phyloP scores from a whole-genome alignment of 768 basidiomycete genomes.

The Boletus rufocinnamomeus region DNA sequence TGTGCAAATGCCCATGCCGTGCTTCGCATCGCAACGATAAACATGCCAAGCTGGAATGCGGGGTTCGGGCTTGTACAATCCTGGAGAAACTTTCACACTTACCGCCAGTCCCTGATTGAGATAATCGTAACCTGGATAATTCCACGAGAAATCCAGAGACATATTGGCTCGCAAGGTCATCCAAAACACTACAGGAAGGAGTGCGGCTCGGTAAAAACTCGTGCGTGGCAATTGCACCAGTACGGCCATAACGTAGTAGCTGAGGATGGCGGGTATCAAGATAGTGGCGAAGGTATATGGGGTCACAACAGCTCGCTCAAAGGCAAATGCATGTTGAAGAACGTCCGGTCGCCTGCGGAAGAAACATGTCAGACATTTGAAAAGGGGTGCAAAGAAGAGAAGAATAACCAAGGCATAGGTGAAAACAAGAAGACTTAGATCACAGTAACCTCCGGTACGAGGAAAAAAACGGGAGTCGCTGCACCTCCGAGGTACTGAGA shows the following conservation, averaged over 20 bases:
- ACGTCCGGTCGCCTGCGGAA: no score
- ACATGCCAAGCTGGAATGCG: slow-evolving; percentile 25
- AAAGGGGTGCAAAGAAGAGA: no score
- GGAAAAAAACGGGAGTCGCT: no score
- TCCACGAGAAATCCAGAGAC: slow-evolving; percentile 29
- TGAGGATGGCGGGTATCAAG: slow-evolving; percentile 44
- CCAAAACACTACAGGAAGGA: slow-evolving; percentile 53
- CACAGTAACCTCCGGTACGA: no score
- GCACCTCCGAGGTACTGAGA: no score
- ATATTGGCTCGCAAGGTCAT: slow-evolving; percentile 41
- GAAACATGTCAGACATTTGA: no score
- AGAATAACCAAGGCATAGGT: no score
- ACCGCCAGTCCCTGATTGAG: slow-evolving; percentile 30
- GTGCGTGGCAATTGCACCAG: slow-evolving; percentile 53
- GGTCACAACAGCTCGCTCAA: no score
- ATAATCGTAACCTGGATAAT: slow-evolving; percentile 10
- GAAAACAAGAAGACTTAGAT: no score
- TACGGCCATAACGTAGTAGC: slow-evolving; percentile 54
- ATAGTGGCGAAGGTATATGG: slow-evolving; percentile 39
- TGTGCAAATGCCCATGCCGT: slow-evolving; percentile 23
- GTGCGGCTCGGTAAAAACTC: slow-evolving; percentile 42
- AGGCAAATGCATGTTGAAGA: no score
- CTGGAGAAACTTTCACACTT: not conserved
- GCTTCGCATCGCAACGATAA: slow-evolving; percentile 27
- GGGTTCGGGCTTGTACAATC: not conserved